Conservation (phyloP, 805 yeast genomes). For the Candida caryicola region DNA sequence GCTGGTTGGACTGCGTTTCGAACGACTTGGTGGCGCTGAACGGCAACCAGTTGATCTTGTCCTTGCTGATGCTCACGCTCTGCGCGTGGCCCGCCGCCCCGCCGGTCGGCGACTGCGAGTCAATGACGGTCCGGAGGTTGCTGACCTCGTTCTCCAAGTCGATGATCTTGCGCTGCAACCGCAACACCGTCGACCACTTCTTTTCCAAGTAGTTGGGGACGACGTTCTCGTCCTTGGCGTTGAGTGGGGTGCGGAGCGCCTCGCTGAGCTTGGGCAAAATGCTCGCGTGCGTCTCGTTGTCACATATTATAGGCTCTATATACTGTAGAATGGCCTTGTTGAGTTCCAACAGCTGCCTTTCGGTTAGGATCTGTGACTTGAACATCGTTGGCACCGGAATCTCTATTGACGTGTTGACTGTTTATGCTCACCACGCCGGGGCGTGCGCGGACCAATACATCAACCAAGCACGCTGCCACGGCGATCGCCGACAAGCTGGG, state of each 20-base stretch:
- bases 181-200: conserved; percentile 83
- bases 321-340: conserved; percentile 42
- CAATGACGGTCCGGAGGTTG: conserved; percentile 47
- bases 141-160: conserved; percentile 63
- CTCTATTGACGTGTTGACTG: conserved; percentile 1
- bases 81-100: conserved; percentile 3
- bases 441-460: no score
- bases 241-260: conserved; percentile 9
- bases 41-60: conserved; percentile 64
- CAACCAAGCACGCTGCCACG: no score
- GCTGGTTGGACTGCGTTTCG: conserved; percentile 51
- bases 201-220: conserved; percentile 55
- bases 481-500: no score
- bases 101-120: conserved; percentile 8
- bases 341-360: conserved; percentile 32
- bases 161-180: conserved; percentile 70
- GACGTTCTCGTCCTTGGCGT: conserved; percentile 17
- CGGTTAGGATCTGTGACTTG: conserved; percentile 21
- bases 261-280: conserved; percentile 10
- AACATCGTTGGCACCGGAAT: neutral
- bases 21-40: conserved; percentile 40
- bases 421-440: conserved; percentile 4
- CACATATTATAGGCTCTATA: conserved; percentile 34
- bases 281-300: conserved; percentile 14
- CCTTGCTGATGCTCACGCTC: conserved; percentile 13